A percentile compares a stretch with the other conserved stretches of the same genome.
phyloP scores from a whole-genome alignment of 306 rosid species.

The Pyrus communis region DNA sequence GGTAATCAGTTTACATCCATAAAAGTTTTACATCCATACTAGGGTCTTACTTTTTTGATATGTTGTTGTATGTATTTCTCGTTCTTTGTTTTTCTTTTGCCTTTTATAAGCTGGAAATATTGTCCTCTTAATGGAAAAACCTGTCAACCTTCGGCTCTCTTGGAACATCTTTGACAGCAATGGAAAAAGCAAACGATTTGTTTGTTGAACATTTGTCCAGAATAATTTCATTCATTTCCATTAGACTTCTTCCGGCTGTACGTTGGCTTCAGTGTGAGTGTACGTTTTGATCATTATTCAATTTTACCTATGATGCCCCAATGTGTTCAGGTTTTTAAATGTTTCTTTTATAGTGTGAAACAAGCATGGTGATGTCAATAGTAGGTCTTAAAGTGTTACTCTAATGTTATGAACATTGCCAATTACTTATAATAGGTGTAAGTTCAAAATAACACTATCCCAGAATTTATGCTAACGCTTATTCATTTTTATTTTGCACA shows the following conservation, averaged over 20 bases:
- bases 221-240: background rate
- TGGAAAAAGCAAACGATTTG: background rate
- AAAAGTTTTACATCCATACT: background rate
- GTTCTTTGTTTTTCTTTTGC: background rate
- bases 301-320: background rate
- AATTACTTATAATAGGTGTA: background rate
- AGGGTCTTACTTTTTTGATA: background rate
- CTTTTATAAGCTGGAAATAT: background rate
- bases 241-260: background rate
- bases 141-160: background rate
- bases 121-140: background rate
- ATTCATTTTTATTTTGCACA: background rate
- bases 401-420: background rate
- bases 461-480: background rate
- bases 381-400: background rate
- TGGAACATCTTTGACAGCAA: background rate
- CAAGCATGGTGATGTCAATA: background rate
- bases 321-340: background rate
- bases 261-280: background rate
- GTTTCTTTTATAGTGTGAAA: background rate
- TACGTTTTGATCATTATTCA: background rate
- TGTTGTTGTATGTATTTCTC: background rate
- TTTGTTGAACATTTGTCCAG: background rate
- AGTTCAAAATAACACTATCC: too few species aligned
- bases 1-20: slow-evolving; percentile 29